Evolutionary conservation across 768 basidiomycete species (phyloP).

Genomic region (Vararia minispora): DNA sequence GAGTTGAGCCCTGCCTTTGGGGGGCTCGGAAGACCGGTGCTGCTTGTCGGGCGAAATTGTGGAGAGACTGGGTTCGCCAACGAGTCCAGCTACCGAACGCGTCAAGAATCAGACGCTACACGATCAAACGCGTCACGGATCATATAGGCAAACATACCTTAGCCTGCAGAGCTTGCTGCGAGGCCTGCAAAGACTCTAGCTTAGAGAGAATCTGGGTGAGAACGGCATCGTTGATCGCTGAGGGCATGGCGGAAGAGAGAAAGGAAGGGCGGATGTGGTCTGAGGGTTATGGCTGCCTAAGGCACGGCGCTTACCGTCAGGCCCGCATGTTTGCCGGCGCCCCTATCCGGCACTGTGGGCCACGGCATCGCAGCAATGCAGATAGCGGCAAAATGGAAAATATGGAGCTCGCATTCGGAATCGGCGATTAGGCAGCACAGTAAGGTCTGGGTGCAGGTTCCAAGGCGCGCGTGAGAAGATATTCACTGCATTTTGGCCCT

Average conservation of each 20-base stretch:
- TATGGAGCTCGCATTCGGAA: no score
- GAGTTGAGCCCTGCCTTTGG: conserved; percentile 20
- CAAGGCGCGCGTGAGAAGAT: no score
- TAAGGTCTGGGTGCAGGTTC: no score
- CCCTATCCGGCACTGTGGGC: no score
- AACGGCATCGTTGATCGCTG: conserved; percentile 33
- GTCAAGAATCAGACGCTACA: neutral
- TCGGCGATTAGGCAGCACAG: no score
- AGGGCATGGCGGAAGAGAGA: conserved; percentile 1
- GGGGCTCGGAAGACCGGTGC: conserved; percentile 21
- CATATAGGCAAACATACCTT: conserved; percentile 40
- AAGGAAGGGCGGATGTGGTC: neutral
- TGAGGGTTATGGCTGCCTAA: no score
- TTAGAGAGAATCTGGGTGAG: conserved; percentile 65
- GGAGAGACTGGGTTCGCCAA: conserved; percentile 22
- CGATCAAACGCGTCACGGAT: conserved; percentile 1
- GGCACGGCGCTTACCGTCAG: no score
- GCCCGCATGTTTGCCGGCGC: no score
- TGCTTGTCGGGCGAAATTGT: conserved; percentile 21
- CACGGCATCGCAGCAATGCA: no score
- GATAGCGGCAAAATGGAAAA: no score
- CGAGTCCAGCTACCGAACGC: conserved; percentile 37
- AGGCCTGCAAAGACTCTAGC: conserved; percentile 59
- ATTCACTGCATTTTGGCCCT: no score
- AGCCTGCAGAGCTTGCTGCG: conserved; percentile 68